Conservation (phyloP, 2,329 filamentous ascomycete genomes). For the Fusarium temperatum region DNA sequence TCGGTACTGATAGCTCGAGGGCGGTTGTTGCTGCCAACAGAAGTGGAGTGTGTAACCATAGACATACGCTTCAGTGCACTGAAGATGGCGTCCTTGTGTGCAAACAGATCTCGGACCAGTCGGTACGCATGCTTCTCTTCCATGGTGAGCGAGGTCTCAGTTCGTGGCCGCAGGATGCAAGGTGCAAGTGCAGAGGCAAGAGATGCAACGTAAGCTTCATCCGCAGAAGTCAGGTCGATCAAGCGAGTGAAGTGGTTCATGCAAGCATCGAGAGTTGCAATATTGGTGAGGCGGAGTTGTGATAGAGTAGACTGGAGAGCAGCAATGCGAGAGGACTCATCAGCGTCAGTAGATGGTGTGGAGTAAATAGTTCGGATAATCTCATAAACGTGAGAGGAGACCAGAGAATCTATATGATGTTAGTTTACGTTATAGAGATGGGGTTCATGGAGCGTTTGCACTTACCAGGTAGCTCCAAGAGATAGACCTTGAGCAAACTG, state of each 20-base stretch:
- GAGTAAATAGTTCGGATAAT: slow-evolving; percentile 98
- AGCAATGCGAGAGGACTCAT: slow-evolving; percentile 82
- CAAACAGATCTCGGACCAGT: slow-evolving; percentile 89
- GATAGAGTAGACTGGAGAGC: slow-evolving; percentile 96
- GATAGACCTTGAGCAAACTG: slow-evolving; percentile 90
- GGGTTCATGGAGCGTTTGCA: slow-evolving; percentile 10
- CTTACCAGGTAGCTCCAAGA: slow-evolving; percentile 92
- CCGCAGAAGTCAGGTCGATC: slow-evolving; percentile 95
- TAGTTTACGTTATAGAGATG: slow-evolving; percentile 25
- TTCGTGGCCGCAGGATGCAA: slow-evolving; percentile 86
- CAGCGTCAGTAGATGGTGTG: slow-evolving; percentile 78
- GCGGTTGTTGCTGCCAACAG: slow-evolving; percentile 62
- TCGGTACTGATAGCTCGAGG: slow-evolving; percentile 92
- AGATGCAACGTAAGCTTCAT: slow-evolving; percentile 81
- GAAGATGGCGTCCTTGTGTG: slow-evolving; percentile 95
- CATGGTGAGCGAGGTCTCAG: slow-evolving; percentile 90
- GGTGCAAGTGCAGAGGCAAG: slow-evolving; percentile 81
- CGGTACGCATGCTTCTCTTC: slow-evolving; percentile 94
- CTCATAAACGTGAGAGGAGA: slow-evolving; percentile 98
- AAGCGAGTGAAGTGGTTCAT: slow-evolving; percentile 98
- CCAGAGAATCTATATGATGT: slow-evolving; percentile 79
- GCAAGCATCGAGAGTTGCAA: slow-evolving; percentile 96
- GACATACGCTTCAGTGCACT: slow-evolving; percentile 93
- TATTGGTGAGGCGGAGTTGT: slow-evolving; percentile 94
- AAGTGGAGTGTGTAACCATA: slow-evolving; percentile 71